Conservation (phyloP, 2,329 filamentous ascomycete species). For the Aspergillus arachidicola region DNA sequence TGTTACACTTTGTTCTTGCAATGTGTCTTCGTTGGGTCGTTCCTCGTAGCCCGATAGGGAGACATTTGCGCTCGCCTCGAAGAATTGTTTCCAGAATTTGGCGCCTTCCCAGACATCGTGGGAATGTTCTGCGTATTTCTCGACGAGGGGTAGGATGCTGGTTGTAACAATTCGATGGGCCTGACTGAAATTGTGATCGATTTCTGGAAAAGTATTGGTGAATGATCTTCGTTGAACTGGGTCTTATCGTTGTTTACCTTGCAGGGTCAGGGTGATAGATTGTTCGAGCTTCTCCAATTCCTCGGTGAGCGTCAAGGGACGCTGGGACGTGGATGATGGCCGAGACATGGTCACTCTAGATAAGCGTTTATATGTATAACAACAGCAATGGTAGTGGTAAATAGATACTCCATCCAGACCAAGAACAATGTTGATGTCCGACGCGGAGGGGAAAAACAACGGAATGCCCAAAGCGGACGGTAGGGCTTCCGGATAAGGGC, state of each 20-base stretch:
- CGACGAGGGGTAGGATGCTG: constrained; percentile 88
- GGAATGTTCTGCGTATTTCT: constrained; percentile 93
- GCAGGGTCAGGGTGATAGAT: constrained; percentile 91
- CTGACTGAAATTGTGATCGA: constrained; percentile 97
- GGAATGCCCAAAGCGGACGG: constrained; percentile 33
- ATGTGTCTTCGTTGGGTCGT: constrained; percentile 62
- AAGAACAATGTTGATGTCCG: constrained; percentile 20
- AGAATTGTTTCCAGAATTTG: constrained; percentile 99
- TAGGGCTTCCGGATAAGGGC: constrained; percentile 41
- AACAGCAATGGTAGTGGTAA: background rate
- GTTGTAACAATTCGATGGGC: constrained; percentile 95
- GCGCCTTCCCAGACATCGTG: constrained; percentile 95
- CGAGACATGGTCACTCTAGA: constrained; percentile 52
- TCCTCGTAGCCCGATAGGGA: constrained; percentile 95
- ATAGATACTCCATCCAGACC: background rate
- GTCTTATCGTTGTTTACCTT: constrained; percentile 60
- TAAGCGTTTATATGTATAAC: background rate
- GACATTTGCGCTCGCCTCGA: constrained; percentile 96
- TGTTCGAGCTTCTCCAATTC: constrained; percentile 96
- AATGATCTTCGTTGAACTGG: constrained; percentile 13
- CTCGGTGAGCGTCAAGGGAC: constrained; percentile 79
- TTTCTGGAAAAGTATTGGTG: constrained; percentile 63
- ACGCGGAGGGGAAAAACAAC: constrained; percentile 33
- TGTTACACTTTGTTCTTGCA: constrained; percentile 54
- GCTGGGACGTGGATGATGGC: constrained; percentile 49